Conservation (phyloP, 1,284 basidiomycete species). For the Leccinum cinnamomeum region DNA sequence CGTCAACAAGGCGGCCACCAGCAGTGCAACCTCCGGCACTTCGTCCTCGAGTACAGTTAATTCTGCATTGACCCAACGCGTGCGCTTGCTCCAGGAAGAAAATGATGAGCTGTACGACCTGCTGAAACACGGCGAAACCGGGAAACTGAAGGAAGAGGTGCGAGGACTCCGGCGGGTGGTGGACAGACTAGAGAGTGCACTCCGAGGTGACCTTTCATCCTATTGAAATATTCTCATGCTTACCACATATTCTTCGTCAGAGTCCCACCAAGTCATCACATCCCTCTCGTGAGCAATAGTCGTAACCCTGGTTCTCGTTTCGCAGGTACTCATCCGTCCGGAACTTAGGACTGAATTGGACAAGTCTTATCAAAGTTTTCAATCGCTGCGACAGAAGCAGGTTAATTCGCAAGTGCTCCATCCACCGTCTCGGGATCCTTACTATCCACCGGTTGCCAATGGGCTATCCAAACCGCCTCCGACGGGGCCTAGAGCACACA, state of each 20-base stretch:
- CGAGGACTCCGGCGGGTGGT: slow-evolving; percentile 64
- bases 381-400: slow-evolving; percentile 44
- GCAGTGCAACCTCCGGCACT: slow-evolving; percentile 32
- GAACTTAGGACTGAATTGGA: slow-evolving; percentile 60
- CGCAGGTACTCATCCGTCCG: slow-evolving; percentile 13
- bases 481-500: slow-evolving; percentile 74
- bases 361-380: slow-evolving; percentile 63
- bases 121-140: slow-evolving; percentile 67
- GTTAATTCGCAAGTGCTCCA: slow-evolving; percentile 41
- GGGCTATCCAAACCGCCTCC: slow-evolving; percentile 57
- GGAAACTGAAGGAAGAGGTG: slow-evolving; percentile 76
- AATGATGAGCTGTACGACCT: slow-evolving; percentile 79
- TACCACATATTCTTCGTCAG: slow-evolving; percentile 38
- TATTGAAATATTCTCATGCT: slow-evolving; percentile 3
- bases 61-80: slow-evolving; percentile 68
- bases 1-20: slow-evolving; percentile 45
- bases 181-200: slow-evolving; percentile 63
- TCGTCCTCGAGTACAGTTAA: slow-evolving; percentile 57
- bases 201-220: slow-evolving; percentile 55
- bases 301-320: slow-evolving; percentile 1
- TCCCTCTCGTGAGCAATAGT: slow-evolving; percentile 61
- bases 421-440: slow-evolving; percentile 32
- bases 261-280: slow-evolving; percentile 71
- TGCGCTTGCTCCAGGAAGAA: slow-evolving; percentile 72
- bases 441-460: slow-evolving; percentile 26